Base-by-base conservation (phyloP, 2,329 filamentous ascomycete species). In the Annulohypoxylon truncatum region DNA sequence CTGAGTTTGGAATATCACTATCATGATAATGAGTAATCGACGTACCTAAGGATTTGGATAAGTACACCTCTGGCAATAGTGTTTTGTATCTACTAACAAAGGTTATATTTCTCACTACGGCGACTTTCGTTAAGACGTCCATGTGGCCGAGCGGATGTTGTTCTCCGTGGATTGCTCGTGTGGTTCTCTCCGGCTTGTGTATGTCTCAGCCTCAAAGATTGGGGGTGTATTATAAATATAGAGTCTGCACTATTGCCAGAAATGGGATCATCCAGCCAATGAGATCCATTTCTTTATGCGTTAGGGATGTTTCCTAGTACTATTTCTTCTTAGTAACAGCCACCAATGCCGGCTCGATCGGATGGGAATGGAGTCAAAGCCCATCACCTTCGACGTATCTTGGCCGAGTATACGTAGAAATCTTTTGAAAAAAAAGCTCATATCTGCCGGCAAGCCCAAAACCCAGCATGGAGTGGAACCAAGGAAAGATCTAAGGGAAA, bases 11-110 rank as follows among this genome's bases (percentile, higher is more conserved):
- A 88, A 88, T 0, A 84, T 63, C 2, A 80, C 68, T 0, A 84
- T 80, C 1, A 82, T 81, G 3, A 82, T 60, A 33, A 85, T 75
- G 71, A 90, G 90, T 33, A 89, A 76, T 20, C 79, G 81, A 66
- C 90, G 89, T 59, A 86, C 29, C 29, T 82, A 42, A 86, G 38
- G 22, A 90, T 80, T 72, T 90, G 88, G 13, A 89, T 74, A 29
- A 85, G 73, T 2, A 90, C 77, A 1, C 88, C 88, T 0, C 70
- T n/a, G n/a, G n/a, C n/a, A n/a, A n/a, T n/a, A n/a, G n/a, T n/a
- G n/a, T n/a, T n/a, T 82, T 6, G 89, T 75, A n/a, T 2, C 87
- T 74, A 2, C 82, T 29, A 71, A 89, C 85, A 1, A 82, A 84
- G 4, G 86, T 51, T 2, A 88, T 72, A 67, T 89, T 87, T 31